A percentile compares a stretch with the other conserved stretches of the same genome.
phyloP scores from a whole-genome alignment of 352 stramenopile genomes.

The Phytophthora citricola region DNA sequence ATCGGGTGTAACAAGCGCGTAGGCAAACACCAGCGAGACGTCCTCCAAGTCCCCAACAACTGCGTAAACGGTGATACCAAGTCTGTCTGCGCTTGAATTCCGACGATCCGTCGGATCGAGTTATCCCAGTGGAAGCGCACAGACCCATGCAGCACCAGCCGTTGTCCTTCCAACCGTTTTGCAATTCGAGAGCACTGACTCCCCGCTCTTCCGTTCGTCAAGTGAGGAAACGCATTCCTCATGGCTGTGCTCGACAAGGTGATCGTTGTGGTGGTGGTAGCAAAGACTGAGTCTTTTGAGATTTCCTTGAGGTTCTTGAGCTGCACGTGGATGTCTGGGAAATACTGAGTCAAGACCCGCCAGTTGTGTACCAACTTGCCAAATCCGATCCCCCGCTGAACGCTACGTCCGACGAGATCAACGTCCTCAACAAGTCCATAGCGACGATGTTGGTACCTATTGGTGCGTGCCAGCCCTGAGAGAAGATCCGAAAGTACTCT shows the following conservation, averaged over 20 bases:
- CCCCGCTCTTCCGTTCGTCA: not conserved
- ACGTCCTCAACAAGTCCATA: not conserved
- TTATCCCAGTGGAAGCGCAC: slow-evolving; percentile 6
- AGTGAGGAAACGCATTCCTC: not conserved
- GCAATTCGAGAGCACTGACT: not conserved
- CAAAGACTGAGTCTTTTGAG: not conserved
- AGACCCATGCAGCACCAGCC: not conserved
- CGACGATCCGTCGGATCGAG: not conserved
- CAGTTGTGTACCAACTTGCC: not conserved
- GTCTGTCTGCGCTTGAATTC: not conserved
- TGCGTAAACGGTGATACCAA: not conserved
- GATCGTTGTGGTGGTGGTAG: not conserved
- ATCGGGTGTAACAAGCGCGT: not conserved
- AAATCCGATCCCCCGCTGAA: slow-evolving; percentile 1
- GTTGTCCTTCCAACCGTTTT: not conserved
- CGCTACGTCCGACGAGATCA: not conserved
- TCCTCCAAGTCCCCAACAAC: slow-evolving; percentile 1
- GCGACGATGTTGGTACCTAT: not conserved
- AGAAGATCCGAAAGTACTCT: not conserved
- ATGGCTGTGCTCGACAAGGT: not conserved
- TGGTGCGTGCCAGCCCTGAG: not conserved
- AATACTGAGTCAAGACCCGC: not conserved
- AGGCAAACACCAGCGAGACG: not conserved
- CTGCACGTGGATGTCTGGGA: not conserved
- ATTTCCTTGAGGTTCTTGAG: not conserved